Conservation (phyloP, 345 rosid genomes). For the Geranium brycei region DNA sequence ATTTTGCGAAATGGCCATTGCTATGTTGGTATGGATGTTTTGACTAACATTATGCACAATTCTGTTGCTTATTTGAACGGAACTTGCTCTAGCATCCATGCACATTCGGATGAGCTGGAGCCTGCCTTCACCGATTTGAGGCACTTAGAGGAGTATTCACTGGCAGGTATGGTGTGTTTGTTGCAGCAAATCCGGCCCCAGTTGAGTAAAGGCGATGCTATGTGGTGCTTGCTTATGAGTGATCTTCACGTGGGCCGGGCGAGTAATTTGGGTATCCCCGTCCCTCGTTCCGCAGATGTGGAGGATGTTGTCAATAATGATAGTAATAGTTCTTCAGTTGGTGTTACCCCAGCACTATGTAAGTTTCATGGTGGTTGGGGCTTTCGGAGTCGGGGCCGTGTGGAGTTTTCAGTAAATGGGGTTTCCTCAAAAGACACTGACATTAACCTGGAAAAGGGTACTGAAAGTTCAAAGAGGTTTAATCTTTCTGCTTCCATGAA, state of each 20-base stretch:
- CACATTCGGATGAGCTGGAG: conserved; percentile 32
- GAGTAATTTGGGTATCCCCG: conserved; percentile 44
- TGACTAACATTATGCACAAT: conserved; percentile 63
- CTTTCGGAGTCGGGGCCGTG: conserved; percentile 43
- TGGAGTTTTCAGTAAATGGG: conserved; percentile 41
- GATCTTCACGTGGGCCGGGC: conserved; percentile 85
- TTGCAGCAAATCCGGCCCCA: conserved; percentile 70
- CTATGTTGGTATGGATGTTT: conserved; percentile 76
- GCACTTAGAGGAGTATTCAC: conserved; percentile 68
- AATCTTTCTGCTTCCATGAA: conserved; percentile 83
- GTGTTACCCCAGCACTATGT: conserved; percentile 43
- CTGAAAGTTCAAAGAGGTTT: conserved; percentile 71
- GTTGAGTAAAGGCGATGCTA: conserved; percentile 81
- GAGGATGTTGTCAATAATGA: conserved; percentile 30
- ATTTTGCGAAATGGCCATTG: conserved; percentile 69
- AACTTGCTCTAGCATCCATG: conserved; percentile 19
- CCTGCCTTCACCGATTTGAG: conserved; percentile 51
- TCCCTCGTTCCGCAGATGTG: conserved; percentile 14
- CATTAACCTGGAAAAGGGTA: conserved; percentile 41
- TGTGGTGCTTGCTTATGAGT: conserved; percentile 92
- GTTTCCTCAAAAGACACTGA: conserved; percentile 29
- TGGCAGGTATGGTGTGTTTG: conserved; percentile 76
- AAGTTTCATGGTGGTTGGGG: conserved; percentile 91
- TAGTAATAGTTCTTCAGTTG: conserved; percentile 27
- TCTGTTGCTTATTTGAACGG: conserved; percentile 58